Base-by-base conservation (phyloP, 345 rosid species). In the Brassica juncea region DNA sequence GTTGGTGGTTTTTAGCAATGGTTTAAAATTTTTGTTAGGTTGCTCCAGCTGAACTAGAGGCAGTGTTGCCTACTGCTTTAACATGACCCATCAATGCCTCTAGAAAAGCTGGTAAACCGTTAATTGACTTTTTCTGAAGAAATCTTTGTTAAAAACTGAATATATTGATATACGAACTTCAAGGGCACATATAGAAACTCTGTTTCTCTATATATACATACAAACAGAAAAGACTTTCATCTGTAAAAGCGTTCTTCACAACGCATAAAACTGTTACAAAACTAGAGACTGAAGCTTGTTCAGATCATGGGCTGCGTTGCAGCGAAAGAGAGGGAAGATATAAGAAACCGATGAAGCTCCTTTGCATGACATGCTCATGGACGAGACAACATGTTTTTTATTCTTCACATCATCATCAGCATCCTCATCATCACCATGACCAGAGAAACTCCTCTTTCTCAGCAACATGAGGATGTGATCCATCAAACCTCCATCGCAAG, bases 21-120 rank as follows among this genome's bases (percentile, higher is more conserved):
- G 44, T 57, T 32, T 32, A 32, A 39, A 44, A 79, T 44, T 27
- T 9, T 65, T 55, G 12, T 52, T 76, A 86, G 90, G 92, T 86
- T 35, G 82, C 88, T 60, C 90, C 86, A 6, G 88, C 92, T 72
- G 88, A 88, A 59, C 66, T 85, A 19, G 90, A 88, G 67, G 85
- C 86, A 58, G 30, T 87, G 77, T 79, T 87, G n/a, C 84, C 75
- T 0, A 16, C 32, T 27, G 28, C 8, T 65, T 62, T 30, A 16
- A 10, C 25, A 42, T 27, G 30, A 47, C 15, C 25, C 67, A 15
- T 63, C 47, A 39, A 39, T 39, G 47, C 47, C 12, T 39, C 47
- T 39, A 39, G 47, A 39, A 39, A 39, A 39, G 47, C 47, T 39
- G 47, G 19, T 34, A 27, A 73, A 57, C 70, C 28, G 55, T 42